These are phyloP conservation scores for Exophiala alcalophila DNA, from an alignment of 2,329 filamentous ascomycete species.

Conservation along the genomic window DNA sequence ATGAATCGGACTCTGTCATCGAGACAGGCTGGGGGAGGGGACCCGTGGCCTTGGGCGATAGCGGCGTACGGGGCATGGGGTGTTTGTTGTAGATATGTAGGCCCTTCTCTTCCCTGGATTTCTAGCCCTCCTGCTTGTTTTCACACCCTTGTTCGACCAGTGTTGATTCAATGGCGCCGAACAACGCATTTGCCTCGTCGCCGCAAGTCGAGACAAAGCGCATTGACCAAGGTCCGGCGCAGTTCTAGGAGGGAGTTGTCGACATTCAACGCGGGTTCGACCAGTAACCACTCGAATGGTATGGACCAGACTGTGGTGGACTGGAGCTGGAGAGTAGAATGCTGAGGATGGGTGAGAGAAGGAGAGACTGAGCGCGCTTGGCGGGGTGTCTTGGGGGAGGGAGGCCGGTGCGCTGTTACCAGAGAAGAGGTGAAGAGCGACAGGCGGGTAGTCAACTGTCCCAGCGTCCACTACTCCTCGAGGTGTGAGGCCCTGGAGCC, in stretches of 20 bases:
- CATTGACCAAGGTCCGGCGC: constrained; percentile 18
- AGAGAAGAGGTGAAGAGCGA: too few species aligned
- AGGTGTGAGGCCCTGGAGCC: too few species aligned
- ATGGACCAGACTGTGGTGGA: constrained; percentile 8
- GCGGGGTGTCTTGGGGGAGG: too few species aligned
- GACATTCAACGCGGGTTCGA: constrained; percentile 15
- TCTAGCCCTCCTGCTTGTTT: constrained; percentile 11
- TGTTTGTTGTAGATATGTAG: too few species aligned
- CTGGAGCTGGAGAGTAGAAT: constrained; percentile 3
- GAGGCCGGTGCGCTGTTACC: too few species aligned
- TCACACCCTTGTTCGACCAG: constrained; percentile 15
- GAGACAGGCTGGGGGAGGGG: constrained; percentile 15
- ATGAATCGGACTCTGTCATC: constrained; percentile 13
- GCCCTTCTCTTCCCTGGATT: not conserved
- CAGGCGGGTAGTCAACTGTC: too few species aligned
- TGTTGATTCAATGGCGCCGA: constrained; percentile 18
- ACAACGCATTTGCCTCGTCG: constrained; percentile 19
- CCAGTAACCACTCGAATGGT: constrained; percentile 8
- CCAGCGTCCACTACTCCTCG: too few species aligned
- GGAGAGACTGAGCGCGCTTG: too few species aligned
- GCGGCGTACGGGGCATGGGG: constrained; percentile 16
- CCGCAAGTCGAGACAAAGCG: constrained; percentile 7
- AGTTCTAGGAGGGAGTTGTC: constrained; percentile 6
- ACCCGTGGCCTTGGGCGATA: constrained; percentile 23
- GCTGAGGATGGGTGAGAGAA: constrained; percentile 1